Base-by-base conservation (phyloP, 176 grass and related monocot species). In the Secale cereale region DNA sequence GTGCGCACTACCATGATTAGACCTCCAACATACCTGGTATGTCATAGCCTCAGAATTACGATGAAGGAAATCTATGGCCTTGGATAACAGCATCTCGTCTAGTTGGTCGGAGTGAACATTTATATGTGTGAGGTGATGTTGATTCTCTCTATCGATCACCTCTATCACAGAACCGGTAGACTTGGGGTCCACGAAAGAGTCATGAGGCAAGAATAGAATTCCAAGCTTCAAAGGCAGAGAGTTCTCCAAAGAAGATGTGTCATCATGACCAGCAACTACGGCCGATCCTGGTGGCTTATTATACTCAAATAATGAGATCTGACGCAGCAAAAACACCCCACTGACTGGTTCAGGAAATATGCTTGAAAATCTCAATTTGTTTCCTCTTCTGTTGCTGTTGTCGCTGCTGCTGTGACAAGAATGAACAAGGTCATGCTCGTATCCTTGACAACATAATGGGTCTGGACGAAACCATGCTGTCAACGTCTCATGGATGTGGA, bases 1-100 rank as follows among this genome's bases (percentile, higher is more conserved):
- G n/a, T 82, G 66, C 7, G 32, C 79, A 35, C 65, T 70, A 8
- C 80, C 80, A 69, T 82, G 80, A 7, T 25, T 82, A 7, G 80
- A 82, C 6, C 27, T 83, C 81, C 81, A 83, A 4, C 16, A 83
- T 54, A 74, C 61, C 25, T 73, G 67, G 25, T 73, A 74, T 3
- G 35, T 74, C 0, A 10, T 45, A 28, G 68, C 67, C 33, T 36
- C 23, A 4, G 10, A 3, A 14, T 74, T 83, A 8, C 5, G 25
- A 5, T 41, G 28, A 20, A 83, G 54, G 14, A 31, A 74, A 13
- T 62, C 3, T 11, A 62, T 45, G 1, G 68, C 81, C 25, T 83
- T 83, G 4, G 81, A 68, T 2, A 83, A 5, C 25, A 83, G 2
- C 10, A 73, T 74, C 54, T 83, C 81, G 4, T 74, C 81, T 10